Conservation (phyloP, 768 basidiomycete species). For the Trametes cingulata region DNA sequence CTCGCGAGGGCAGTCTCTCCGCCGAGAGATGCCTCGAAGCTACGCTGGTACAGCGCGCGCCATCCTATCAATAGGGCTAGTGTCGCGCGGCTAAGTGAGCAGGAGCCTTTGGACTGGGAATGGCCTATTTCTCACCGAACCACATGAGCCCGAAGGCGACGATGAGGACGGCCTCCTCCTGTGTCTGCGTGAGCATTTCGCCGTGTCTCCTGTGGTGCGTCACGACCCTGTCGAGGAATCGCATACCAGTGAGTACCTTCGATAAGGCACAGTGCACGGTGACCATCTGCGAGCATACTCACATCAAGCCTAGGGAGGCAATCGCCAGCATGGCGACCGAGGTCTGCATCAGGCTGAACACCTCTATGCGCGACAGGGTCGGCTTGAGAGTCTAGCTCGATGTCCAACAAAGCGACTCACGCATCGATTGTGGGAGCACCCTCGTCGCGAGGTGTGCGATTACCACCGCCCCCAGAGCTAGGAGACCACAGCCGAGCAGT, state of each 20-base stretch:
- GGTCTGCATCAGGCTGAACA: conserved; percentile 53
- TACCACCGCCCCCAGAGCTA: conserved; percentile 24
- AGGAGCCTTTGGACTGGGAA: not conserved
- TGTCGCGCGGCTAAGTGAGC: not conserved
- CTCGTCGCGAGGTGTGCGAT: conserved; percentile 23
- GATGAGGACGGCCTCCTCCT: conserved; percentile 75
- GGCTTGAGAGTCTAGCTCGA: not conserved
- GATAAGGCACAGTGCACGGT: too few relatives aligned
- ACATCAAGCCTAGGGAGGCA: conserved; percentile 66
- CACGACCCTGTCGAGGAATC: conserved; percentile 48
- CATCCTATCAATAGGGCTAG: conserved; percentile 46
- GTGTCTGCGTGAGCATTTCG: conserved; percentile 61
- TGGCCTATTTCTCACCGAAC: conserved; percentile 55
- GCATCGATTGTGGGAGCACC: conserved; percentile 22
- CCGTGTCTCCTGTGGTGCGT: conserved; percentile 67
- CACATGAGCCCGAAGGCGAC: conserved; percentile 72
- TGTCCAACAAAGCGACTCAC: conserved; percentile 15
- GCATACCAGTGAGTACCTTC: not conserved
- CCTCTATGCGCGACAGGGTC: conserved; percentile 20
- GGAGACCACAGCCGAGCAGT: not conserved
- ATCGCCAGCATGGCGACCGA: conserved; percentile 70
- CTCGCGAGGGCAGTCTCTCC: conserved; percentile 23
- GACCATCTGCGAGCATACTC: conserved; percentile 28
- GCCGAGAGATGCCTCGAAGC: not conserved
- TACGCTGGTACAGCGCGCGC: conserved; percentile 39